These are phyloP conservation scores for Scedosporium boydii DNA, from an alignment of 2,329 filamentous ascomycete species.

Conservation along the genomic window DNA sequence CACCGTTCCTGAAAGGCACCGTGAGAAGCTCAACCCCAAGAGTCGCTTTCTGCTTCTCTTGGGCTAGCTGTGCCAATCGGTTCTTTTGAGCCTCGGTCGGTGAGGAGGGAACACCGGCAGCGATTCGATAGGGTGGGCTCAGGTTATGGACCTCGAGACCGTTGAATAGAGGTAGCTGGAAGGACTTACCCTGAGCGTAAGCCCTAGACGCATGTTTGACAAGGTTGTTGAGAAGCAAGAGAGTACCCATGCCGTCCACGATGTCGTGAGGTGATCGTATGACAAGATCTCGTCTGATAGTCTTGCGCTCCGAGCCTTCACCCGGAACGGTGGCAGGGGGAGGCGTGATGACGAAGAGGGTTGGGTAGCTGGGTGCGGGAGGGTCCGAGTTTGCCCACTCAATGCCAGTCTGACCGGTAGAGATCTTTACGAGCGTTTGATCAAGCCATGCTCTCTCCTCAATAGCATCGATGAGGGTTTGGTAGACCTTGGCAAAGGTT, in stretches of 20 bases:
- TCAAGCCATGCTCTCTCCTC: conserved; percentile 18
- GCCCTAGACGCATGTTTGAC: conserved; percentile 15
- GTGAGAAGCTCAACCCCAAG: conserved; percentile 1
- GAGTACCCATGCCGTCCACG: conserved; percentile 29
- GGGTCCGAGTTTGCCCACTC: conserved; percentile 26
- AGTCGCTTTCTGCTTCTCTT: conserved; percentile 2
- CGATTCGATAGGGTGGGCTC: conserved; percentile 18
- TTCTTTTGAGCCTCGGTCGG: conserved; percentile 10
- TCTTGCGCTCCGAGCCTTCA: background rate
- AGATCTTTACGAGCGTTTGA: conserved; percentile 18
- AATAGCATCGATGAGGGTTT: background rate
- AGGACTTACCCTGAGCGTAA: conserved; percentile 10
- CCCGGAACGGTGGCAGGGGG: conserved; percentile 1
- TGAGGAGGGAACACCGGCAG: conserved; percentile 12
- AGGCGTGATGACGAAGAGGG: conserved; percentile 21
- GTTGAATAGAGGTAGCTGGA: conserved; percentile 11
- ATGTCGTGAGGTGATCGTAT: conserved; percentile 27
- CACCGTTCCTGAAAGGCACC: conserved; percentile 14
- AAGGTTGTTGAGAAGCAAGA: conserved; percentile 23
- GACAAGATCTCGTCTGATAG: conserved; percentile 20
- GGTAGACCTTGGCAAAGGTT: conserved; percentile 20
- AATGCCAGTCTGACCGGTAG: conserved; percentile 14
- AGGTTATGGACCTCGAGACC: conserved; percentile 14
- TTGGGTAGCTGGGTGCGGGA: conserved; percentile 20
- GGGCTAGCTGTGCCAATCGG: conserved; percentile 9